Evolutionary conservation across 2,329 filamentous ascomycete genomes (phyloP), one percentile per base, ranked within the genome.

Genomic region (Cytospora leucostoma): DNA sequence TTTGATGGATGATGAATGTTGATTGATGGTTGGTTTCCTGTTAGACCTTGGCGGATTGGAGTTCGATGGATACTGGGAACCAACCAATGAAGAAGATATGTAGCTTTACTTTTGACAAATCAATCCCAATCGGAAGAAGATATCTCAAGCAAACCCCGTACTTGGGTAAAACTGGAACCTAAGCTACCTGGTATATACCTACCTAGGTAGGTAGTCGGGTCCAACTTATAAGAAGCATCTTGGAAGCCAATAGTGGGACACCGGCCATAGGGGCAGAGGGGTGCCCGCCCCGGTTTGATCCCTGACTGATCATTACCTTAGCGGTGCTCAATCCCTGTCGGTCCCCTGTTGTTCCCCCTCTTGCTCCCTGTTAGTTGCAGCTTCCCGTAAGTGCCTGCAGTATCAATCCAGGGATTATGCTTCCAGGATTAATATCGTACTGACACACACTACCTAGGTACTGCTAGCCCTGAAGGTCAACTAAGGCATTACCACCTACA

Each of bases 301-400:
- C 53, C 49, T 54, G 50, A 50, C 38, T 47, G 50, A 61, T 52
- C 15, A 21, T 40, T 53, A 38, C 59, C 38, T 55, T 15, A 10
- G 19, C 8, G 7, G 19, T 49, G 58, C 37, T 32, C 12, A 19
- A 55, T 40, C 10, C 34, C 47, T 53, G 50, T 21, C 8, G 17
- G 1, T 21, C 38, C 54, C 47, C 56, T 38, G 47, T 15, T 34
- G 4, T 32, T 35, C 59, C 38, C 54, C 47, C 56, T 38, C 33
- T 15, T 34, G 4, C 34, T 35, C 59, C 59, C 27, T 61, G 59
- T 61, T 51, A 55, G 19, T 61, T 34, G 40, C 15, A 27, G 54
- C 58, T 55, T 49, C 40, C 59, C 51, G 51, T 47, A 50, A 61
- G 59, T 55, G 59, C 33, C 19, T 61, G 59, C 59, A 61, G 52